A percentile compares a stretch with the other conserved stretches of the same genome.
Conservation (phyloP, 2,329 filamentous ascomycete species). For the Immersiporthe knoxdaviesiana region DNA sequence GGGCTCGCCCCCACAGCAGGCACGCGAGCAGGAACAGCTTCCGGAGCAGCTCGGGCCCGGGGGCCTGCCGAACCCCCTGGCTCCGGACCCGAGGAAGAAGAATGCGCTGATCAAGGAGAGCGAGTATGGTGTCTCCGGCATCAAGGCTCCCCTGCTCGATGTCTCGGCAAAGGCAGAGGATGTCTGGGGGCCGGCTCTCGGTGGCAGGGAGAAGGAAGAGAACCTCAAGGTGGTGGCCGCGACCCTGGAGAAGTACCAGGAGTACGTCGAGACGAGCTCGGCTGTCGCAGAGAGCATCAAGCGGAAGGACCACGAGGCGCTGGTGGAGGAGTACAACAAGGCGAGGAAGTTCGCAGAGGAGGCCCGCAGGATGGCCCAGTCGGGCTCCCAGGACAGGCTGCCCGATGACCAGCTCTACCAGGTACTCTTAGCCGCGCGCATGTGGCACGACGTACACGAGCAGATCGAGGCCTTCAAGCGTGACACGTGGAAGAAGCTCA, state of each 20-base stretch:
- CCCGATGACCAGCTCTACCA: conserved; percentile 82
- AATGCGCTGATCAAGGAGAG: conserved; percentile 92
- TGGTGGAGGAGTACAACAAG: conserved; percentile 84
- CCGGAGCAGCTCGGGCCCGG: conserved; percentile 51
- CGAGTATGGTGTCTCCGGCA: conserved; percentile 85
- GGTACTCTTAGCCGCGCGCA: conserved; percentile 83
- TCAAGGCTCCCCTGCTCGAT: conserved; percentile 85
- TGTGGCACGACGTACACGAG: conserved; percentile 93
- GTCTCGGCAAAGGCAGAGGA: conserved; percentile 94
- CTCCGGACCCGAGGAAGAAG: conserved; percentile 70
- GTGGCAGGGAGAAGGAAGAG: conserved; percentile 88
- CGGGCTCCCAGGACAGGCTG: conserved; percentile 56
- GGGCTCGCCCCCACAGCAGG: conserved; percentile 60
- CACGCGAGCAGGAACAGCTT: conserved; percentile 70
- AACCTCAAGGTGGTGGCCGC: conserved; percentile 77
- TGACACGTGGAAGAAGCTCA: conserved; percentile 83
- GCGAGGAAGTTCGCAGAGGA: conserved; percentile 84
- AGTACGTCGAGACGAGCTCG: conserved; percentile 79
- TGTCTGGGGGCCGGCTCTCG: conserved; percentile 93
- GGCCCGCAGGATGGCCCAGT: conserved; percentile 69
- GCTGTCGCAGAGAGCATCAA: conserved; percentile 83
- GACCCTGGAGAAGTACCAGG: conserved; percentile 77
- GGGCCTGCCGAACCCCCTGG: conserved; percentile 43
- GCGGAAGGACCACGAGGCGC: conserved; percentile 83
- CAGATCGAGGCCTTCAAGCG: conserved; percentile 87